Evolutionary conservation across 2,329 filamentous ascomycete genomes (phyloP), one percentile per base, ranked within the genome.

Genomic region (Stachybotrys chlorohalonatus): DNA sequence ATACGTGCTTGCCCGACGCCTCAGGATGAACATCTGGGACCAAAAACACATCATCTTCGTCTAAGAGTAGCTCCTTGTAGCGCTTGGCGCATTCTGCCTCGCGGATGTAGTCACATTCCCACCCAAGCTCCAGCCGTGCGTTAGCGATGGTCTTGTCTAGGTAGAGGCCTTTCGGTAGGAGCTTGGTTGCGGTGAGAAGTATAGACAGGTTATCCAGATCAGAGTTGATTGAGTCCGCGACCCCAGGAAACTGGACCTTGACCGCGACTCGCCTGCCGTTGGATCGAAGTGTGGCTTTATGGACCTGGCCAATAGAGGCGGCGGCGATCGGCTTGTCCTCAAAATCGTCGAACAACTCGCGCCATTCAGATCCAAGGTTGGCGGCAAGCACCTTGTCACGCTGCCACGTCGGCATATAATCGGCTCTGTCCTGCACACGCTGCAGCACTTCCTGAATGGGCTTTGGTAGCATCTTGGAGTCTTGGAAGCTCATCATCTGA

Each of bases 401-500:
- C 70, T 99, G 94, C 68, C 86, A 96, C 2, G 90, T 82, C 0
- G 94, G 94, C 94, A 99, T 99, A 70, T 97, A 99, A 70, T 99
- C 93, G 46, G 94, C 94, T 55, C 90, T 86, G 68, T 99, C 94
- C 68, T 99, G 94, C 0, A 99, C 94, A 6, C 95, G 85, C 67
- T 96, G 91, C 11, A 99, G 75, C 1, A 99, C 90, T 64, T 93
- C 83, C 60, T 95, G 90, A 52, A 99, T 91, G 1, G 89, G 83
- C 1, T 82, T 83, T 0, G 94, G 94, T 9, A 99, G 81, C 84
- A 96, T 91, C 70, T 96, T 97, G 45, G 90, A 85, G 72, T 99
- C 94, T 75, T 99, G 94, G 66, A 99, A 94, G 69, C 91, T 96
- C 78, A 99, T 87, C 88, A 97, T 94, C 74, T 99, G 94, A 1